Evolutionary conservation across 2,329 filamentous ascomycete genomes (phyloP), one percentile per base, ranked within the genome.

Genomic region (Calonectria hawksworthii): DNA sequence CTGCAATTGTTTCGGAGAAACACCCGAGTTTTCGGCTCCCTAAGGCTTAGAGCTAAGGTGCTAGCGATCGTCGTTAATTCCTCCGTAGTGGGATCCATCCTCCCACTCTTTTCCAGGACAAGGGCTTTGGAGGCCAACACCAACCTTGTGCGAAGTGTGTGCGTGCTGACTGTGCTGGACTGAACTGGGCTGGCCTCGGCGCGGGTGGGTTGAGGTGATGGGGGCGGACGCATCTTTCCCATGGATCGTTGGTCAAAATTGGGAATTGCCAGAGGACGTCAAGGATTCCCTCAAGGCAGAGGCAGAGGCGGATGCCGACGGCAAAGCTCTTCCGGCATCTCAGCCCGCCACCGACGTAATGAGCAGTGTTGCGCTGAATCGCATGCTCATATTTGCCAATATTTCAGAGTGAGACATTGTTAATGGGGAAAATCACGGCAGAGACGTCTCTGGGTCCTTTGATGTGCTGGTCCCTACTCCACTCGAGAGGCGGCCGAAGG

Each of bases 301-400:
- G 70, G 54, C 51, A 78, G 72, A 74, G 68, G 69, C 78, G 70
- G 73, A 79, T 81, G 80, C 80, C 80, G 80, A 69, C 80, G 80
- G 80, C 80, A 81, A 64, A 66, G 59, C 71, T 69, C 64, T 76
- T 76, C 74, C 75, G 80, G 79, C 70, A 78, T 66, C 72, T 71
- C 54, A 59, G 59, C 38, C 80, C 75, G 80, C 80, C 80, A 81
- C 80, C 80, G 79, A 81, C 80, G 80, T 80, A 81, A 81, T 76
- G 47, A 36, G 28, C 70, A 68, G 51, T 52, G 68, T 51, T 61
- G 66, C 56, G 38, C 74, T 77, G 78, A 79, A 78, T 81, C 73
- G 74, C 69, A 76, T 59, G 54, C 76, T 75, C 71, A 56, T 64
- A 70, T 78, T 70, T 72, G 14, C 26, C 66, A 68, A 50, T 67